These are phyloP conservation scores for Chimonanthus salicifolius DNA, from an alignment of 164 flowering plant genomes.

Conservation along the genomic window DNA sequence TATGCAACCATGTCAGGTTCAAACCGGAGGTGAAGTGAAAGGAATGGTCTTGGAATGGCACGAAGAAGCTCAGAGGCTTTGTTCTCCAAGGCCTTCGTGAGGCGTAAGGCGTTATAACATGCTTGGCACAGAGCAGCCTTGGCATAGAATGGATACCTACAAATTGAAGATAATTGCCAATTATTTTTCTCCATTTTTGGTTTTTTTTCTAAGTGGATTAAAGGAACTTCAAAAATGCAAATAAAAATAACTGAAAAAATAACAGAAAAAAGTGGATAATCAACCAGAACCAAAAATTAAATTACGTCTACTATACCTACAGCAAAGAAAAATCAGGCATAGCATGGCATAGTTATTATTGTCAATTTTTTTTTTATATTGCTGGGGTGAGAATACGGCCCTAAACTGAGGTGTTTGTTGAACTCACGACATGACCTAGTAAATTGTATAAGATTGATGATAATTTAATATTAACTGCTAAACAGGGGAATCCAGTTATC, in stretches of 20 bases:
- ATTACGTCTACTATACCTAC: too few species aligned
- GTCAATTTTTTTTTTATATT: too few species aligned
- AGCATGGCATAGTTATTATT: too few species aligned
- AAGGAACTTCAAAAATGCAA: not conserved
- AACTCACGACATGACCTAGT: too few species aligned
- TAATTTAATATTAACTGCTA: too few species aligned
- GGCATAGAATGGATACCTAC: slow-evolving; percentile 74
- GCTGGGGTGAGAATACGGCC: too few species aligned
- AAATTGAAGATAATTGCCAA: slow-evolving; percentile 1
- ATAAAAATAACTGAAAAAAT: not conserved
- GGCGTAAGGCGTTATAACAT: slow-evolving; percentile 77
- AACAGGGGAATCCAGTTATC: too few species aligned
- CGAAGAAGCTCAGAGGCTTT: slow-evolving; percentile 66
- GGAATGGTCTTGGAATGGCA: slow-evolving; percentile 89
- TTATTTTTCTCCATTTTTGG: not conserved
- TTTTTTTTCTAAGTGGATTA: not conserved
- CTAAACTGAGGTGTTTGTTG: too few species aligned
- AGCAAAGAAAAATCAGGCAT: too few species aligned
- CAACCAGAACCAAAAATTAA: too few species aligned
- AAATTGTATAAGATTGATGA: too few species aligned
- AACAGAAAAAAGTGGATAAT: not conserved
- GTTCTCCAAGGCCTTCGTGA: slow-evolving; percentile 53
- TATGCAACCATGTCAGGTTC: slow-evolving; percentile 99
- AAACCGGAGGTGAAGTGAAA: slow-evolving; percentile 91
- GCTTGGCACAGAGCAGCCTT: slow-evolving; percentile 89